Percentiles rank a stretch among this genome's conserved stretches.
These are phyloP conservation scores for Fonsecaea pedrosoi DNA, from an alignment of 2,329 filamentous ascomycete genomes.

Conservation along the genomic window DNA sequence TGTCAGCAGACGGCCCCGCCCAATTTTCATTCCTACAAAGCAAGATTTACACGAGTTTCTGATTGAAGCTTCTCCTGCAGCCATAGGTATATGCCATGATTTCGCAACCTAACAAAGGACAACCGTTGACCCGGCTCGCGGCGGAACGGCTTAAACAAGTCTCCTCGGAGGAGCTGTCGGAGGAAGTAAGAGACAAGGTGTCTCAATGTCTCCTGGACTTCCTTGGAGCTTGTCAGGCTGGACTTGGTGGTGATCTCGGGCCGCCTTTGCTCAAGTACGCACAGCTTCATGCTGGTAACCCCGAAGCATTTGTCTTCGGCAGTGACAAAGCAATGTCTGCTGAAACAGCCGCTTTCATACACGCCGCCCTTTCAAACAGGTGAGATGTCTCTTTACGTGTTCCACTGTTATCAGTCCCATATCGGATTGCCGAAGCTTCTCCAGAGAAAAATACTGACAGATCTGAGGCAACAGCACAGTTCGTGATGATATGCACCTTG, in stretches of 20 bases:
- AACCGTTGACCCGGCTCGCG: neutral
- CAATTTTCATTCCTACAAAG: neutral
- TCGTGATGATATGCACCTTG: slow-evolving; percentile 24
- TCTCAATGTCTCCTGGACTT: neutral
- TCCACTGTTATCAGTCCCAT: neutral
- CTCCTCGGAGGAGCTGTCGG: neutral
- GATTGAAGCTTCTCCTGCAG: neutral
- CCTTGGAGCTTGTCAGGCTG: neutral
- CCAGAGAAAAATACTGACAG: neutral
- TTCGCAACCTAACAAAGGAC: neutral
- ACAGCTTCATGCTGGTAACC: neutral
- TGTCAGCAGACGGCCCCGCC: neutral
- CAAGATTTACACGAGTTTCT: neutral
- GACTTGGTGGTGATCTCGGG: neutral
- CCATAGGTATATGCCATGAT: neutral
- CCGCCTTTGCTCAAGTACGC: neutral
- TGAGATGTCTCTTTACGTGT: neutral
- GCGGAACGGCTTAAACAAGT: neutral
- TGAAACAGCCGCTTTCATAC: slow-evolving; percentile 13
- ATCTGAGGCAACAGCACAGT: neutral
- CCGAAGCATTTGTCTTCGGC: slow-evolving; percentile 5
- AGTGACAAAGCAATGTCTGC: slow-evolving; percentile 6
- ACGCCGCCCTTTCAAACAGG: slow-evolving; percentile 12
- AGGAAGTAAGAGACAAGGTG: neutral
- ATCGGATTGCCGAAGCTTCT: neutral